These are phyloP conservation scores for Phylloporus sp. DNA, from an alignment of 768 basidiomycete species.

Conservation along the genomic window DNA sequence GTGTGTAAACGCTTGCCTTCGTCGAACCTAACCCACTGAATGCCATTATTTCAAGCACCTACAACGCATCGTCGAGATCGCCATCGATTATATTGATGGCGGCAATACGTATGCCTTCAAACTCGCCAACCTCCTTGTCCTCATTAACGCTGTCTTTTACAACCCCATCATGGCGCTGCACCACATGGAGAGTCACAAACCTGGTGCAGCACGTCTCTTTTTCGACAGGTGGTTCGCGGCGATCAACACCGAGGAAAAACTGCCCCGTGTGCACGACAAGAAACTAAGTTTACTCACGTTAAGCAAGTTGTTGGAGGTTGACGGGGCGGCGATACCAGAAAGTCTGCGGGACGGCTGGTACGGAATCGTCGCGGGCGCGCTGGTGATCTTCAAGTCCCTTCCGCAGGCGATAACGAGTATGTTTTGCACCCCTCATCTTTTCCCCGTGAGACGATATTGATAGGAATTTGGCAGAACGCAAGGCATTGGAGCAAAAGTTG, in stretches of 20 bases:
- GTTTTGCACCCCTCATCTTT: conserved; percentile 10
- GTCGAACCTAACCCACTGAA: background rate
- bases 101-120: conserved; percentile 58
- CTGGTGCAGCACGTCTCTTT: conserved; percentile 66
- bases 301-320: conserved; percentile 71
- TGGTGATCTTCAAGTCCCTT: conserved; percentile 72
- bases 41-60: conserved; percentile 49
- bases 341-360: conserved; percentile 67
- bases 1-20: conserved; percentile 37
- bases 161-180: conserved; percentile 75
- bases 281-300: conserved; percentile 74
- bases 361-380: conserved; percentile 61
- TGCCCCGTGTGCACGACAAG: conserved; percentile 89
- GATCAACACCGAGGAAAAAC: conserved; percentile 51
- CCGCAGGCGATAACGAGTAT: conserved; percentile 74
- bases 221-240: conserved; percentile 82
- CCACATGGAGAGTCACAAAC: conserved; percentile 57
- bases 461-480: conserved; percentile 42
- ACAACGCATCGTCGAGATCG: conserved; percentile 57
- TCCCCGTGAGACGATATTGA: background rate
- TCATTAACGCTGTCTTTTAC: conserved; percentile 79
- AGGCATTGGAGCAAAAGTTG: conserved; percentile 52
- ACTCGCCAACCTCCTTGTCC: conserved; percentile 76
- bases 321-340: conserved; percentile 51
- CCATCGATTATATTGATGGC: conserved; percentile 56